These are phyloP conservation scores for Pseudopyrenochaeta lycopersici DNA, from an alignment of 2,329 filamentous ascomycete species.

Conservation along the genomic window DNA sequence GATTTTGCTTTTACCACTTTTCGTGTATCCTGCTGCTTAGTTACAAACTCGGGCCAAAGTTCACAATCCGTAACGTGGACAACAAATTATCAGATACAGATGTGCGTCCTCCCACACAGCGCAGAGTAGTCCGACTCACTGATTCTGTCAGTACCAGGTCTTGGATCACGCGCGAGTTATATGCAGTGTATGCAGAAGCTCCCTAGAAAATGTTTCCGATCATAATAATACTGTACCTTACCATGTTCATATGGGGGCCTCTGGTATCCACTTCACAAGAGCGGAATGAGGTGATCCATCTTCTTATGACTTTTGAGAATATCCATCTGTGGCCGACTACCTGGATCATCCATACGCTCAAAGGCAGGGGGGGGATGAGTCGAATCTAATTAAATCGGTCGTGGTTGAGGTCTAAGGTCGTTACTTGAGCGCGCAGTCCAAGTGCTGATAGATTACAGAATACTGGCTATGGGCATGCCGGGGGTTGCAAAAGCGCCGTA, in stretches of 20 bases:
- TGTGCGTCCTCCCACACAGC: constrained; percentile 16
- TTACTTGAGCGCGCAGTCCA: too few relatives aligned
- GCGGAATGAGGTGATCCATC: constrained; percentile 28
- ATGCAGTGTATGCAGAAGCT: constrained; percentile 36
- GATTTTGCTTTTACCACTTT: constrained; percentile 39
- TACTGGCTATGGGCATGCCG: too few relatives aligned
- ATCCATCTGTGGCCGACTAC: constrained; percentile 40
- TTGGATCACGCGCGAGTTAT: constrained; percentile 36
- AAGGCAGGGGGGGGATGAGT: constrained; percentile 34
- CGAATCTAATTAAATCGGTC: too few relatives aligned
- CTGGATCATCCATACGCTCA: constrained; percentile 41
- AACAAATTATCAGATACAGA: constrained; percentile 30
- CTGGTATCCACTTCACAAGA: constrained; percentile 29
- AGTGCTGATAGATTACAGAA: too few relatives aligned
- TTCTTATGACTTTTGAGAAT: constrained; percentile 33
- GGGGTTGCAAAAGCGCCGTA: too few relatives aligned
- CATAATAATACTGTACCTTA: constrained; percentile 35
- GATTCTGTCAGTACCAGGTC: constrained; percentile 25
- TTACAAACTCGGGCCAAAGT: constrained; percentile 40
- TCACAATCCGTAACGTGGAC: constrained; percentile 31
- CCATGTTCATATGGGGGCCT: constrained; percentile 38
- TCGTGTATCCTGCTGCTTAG: constrained; percentile 39
- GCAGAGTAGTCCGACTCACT: neutral
- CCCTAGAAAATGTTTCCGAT: constrained; percentile 33
- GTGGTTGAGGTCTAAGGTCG: too few relatives aligned